Base-by-base conservation (phyloP, 78 protist species). In the Abeoforma whisleri region DNA sequence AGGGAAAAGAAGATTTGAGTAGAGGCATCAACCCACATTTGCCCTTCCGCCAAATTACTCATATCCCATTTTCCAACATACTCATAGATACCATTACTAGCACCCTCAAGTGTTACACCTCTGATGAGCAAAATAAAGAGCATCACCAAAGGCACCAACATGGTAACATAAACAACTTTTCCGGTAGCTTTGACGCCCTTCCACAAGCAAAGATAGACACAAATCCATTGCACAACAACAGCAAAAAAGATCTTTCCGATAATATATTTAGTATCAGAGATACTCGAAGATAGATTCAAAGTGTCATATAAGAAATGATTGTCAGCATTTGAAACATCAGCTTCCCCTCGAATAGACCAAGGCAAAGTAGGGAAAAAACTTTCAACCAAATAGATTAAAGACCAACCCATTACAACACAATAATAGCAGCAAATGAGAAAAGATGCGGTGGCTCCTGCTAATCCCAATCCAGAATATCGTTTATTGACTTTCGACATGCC, bases 171-270 rank as follows among this genome's bases (percentile, higher is more conserved):
- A n/a, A n/a, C n/a, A n/a, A n/a, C n/a, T n/a, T n/a, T n/a, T n/a
- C 76, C 76, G 2, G 76, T 72, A 72, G 38, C 76, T 35, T 72
- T 72, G 5, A 72, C 12, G 32, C 76, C 76, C 12, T 72, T 72
- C 2, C 2, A 72, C 57, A 72, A 36, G 12, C 57, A 34, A 19
- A 72, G 38, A 2, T 19, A 72, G 12, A 72, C 12, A 35, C 76
- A 72, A 35, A 35, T 35, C 57, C 35, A 72, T 34, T 34, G 35
- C 12, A 72, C 38, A 35, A 72, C 32, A 34, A 2, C 5, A 72
- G 76, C 76, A 72, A 12, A 2, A 34, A 72, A 2, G 5, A 72
- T 72, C 12, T 36, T 72, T 12, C 38, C 2, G 12, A 16, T 72
- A 2, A 48, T 19, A 35, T 19, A 2, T 35, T 36, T 34, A 35